These are phyloP conservation scores for Microcera coccophila DNA, from an alignment of 2,329 filamentous ascomycete species.

Conservation along the genomic window DNA sequence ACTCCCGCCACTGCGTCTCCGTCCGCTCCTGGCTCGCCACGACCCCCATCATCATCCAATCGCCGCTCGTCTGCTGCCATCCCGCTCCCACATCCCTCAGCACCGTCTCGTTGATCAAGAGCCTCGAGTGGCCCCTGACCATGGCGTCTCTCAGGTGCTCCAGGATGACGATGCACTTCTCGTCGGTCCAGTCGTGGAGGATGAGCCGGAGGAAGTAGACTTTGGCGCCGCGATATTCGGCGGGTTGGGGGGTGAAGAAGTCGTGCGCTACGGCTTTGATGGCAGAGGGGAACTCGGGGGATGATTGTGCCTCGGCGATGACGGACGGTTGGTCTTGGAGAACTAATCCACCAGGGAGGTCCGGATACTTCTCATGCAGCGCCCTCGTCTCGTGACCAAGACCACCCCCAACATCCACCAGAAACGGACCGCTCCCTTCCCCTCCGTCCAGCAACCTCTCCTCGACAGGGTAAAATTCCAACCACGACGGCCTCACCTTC, in stretches of 20 bases:
- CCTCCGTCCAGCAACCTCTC: conserved; percentile 7
- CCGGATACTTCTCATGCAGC: not conserved
- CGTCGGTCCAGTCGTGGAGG: conserved; percentile 47
- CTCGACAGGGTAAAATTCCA: conserved; percentile 18
- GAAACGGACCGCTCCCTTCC: conserved; percentile 1
- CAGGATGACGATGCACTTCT: conserved; percentile 31
- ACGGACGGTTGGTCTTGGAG: conserved; percentile 11
- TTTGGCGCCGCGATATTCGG: conserved; percentile 27
- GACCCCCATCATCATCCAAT: conserved; percentile 24
- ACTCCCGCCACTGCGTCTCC: conserved; percentile 15
- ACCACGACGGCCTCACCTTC: conserved; percentile 33
- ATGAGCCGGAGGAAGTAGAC: conserved; percentile 45
- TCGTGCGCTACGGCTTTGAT: conserved; percentile 17
- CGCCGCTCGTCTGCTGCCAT: conserved; percentile 24
- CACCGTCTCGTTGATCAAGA: conserved; percentile 17
- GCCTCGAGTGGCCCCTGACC: conserved; percentile 16
- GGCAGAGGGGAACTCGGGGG: not conserved
- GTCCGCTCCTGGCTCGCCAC: conserved; percentile 22
- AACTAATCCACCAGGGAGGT: conserved; percentile 4
- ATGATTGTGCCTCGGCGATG: conserved; percentile 8
- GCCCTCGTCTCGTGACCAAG: conserved; percentile 11
- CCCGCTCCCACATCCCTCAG: conserved; percentile 10
- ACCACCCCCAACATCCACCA: conserved; percentile 13
- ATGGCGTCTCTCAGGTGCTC: conserved; percentile 15
- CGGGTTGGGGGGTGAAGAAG: conserved; percentile 24